These are phyloP conservation scores for Piloderma croceum DNA, from an alignment of 768 basidiomycete genomes.

Conservation along the genomic window DNA sequence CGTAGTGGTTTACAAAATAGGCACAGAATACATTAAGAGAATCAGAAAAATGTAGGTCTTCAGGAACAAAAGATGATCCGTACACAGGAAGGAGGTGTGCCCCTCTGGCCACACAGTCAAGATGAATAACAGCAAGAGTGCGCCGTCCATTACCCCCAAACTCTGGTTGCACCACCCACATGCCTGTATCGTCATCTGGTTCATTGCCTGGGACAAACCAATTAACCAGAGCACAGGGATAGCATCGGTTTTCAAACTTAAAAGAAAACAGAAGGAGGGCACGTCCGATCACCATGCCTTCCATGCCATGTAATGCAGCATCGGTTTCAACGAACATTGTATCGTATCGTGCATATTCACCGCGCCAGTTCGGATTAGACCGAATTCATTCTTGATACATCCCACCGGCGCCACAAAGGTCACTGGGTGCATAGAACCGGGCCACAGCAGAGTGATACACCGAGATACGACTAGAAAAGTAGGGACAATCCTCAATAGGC, in stretches of 20 bases:
- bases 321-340: slow-evolving; percentile 24
- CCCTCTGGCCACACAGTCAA: slow-evolving; percentile 24
- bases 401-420: slow-evolving; percentile 23
- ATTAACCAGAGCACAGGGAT: slow-evolving; percentile 27
- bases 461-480: slow-evolving; percentile 6
- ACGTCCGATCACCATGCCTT: slow-evolving; percentile 21
- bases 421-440: slow-evolving; percentile 25
- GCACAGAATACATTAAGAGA: slow-evolving; percentile 18
- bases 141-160: not conserved
- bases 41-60: slow-evolving; percentile 11
- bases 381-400: slow-evolving; percentile 25
- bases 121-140: slow-evolving; percentile 17
- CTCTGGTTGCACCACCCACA: slow-evolving; percentile 15
- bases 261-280: slow-evolving; percentile 29
- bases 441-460: slow-evolving; percentile 22
- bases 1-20: slow-evolving; percentile 21
- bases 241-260: slow-evolving; percentile 4
- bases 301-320: slow-evolving; percentile 18
- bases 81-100: slow-evolving; percentile 26
- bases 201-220: slow-evolving; percentile 22
- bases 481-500: slow-evolving; percentile 6
- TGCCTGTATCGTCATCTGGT: slow-evolving; percentile 25
- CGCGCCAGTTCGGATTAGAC: slow-evolving; percentile 20
- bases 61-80: slow-evolving; percentile 9
- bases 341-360: slow-evolving; percentile 15